A percentile compares a stretch with the other conserved stretches of the same genome.
Conservation (phyloP, 768 basidiomycete genomes). For the Kwoniella heveanensis region DNA sequence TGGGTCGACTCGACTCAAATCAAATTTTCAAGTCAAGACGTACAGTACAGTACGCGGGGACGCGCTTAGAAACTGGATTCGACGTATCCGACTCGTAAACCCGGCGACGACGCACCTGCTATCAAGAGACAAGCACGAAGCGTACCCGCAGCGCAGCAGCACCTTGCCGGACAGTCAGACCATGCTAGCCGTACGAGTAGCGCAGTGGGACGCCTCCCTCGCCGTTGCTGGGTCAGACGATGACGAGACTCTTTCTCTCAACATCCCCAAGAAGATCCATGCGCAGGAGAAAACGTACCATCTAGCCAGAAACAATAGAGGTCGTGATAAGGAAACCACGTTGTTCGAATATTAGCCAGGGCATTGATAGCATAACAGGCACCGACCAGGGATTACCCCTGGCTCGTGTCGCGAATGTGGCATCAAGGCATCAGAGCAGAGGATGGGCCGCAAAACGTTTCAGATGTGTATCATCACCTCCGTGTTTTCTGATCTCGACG, state of each 20-base stretch:
- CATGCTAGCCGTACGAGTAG: too few species aligned
- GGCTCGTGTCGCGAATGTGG: not conserved
- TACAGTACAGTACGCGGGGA: too few species aligned
- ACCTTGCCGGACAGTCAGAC: too few species aligned
- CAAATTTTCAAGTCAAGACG: too few species aligned
- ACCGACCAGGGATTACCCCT: not conserved
- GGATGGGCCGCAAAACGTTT: not conserved
- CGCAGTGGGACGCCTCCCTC: too few species aligned
- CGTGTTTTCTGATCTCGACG: not conserved
- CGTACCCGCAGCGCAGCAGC: too few species aligned
- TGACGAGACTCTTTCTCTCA: not conserved
- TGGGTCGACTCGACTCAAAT: too few species aligned
- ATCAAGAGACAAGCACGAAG: too few species aligned
- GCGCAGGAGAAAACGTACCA: not conserved
- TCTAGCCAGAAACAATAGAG: not conserved
- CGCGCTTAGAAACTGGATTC: too few species aligned
- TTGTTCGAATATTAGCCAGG: not conserved
- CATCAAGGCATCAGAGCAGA: not conserved
- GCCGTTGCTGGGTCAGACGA: not conserved
- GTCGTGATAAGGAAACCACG: not conserved
- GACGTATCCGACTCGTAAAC: too few species aligned
- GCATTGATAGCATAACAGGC: not conserved
- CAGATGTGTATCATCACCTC: constrained; percentile 1
- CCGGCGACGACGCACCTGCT: too few species aligned
- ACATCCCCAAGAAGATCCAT: not conserved